A percentile compares a stretch with the other conserved stretches of the same genome.
Conservation (phyloP, 306 rosid genomes). For the Trifolium pratense region DNA sequence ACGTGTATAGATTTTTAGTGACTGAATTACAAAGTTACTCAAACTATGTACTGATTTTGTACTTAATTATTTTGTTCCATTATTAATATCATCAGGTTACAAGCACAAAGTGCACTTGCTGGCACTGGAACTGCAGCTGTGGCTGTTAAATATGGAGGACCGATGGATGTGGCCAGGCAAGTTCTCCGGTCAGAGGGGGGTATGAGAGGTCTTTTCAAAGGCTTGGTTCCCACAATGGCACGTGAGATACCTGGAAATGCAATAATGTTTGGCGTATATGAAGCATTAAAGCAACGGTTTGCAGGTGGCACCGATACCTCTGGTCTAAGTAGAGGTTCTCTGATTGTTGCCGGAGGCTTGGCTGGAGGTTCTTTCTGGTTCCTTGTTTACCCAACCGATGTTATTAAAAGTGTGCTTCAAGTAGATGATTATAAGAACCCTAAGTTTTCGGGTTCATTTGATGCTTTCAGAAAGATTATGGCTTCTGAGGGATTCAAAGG, state of each 20-base stretch:
- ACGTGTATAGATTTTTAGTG: background rate
- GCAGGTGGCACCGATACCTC: slow-evolving; percentile 93
- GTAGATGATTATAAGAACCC: slow-evolving; percentile 89
- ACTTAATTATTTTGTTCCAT: slow-evolving; percentile 9
- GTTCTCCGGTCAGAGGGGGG: slow-evolving; percentile 92
- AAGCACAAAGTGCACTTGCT: slow-evolving; percentile 90
- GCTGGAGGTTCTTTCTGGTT: slow-evolving; percentile 87
- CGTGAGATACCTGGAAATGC: slow-evolving; percentile 98
- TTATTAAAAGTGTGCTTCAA: slow-evolving; percentile 90
- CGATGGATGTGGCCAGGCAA: slow-evolving; percentile 86
- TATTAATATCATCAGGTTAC: slow-evolving; percentile 64
- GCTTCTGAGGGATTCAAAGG: slow-evolving; percentile 84
- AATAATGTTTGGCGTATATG: slow-evolving; percentile 86
- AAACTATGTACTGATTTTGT: slow-evolving; percentile 7
- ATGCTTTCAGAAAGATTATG: slow-evolving; percentile 75
- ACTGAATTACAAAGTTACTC: background rate
- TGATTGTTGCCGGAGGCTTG: slow-evolving; percentile 87
- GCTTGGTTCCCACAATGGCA: slow-evolving; percentile 84
- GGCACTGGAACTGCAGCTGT: slow-evolving; percentile 57
- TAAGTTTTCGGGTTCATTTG: slow-evolving; percentile 73
- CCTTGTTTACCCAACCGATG: slow-evolving; percentile 85
- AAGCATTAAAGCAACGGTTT: slow-evolving; percentile 67
- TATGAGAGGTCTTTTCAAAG: slow-evolving; percentile 81
- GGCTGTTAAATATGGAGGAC: slow-evolving; percentile 87
- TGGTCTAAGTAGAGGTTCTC: slow-evolving; percentile 76